These are phyloP conservation scores for Malbranchea zuffiana DNA, from an alignment of 2,329 filamentous ascomycete species.

Conservation along the genomic window DNA sequence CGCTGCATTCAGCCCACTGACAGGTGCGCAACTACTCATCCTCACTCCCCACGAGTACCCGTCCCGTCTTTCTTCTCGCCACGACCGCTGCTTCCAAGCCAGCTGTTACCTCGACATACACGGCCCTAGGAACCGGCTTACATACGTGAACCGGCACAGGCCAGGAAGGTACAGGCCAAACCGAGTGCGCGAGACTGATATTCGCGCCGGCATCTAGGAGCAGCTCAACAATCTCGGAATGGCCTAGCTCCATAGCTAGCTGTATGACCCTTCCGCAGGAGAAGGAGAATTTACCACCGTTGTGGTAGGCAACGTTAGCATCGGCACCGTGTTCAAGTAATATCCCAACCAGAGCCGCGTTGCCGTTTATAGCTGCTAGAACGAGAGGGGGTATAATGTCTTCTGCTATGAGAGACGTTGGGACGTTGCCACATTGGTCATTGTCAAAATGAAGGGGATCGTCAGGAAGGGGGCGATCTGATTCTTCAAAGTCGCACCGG, in stretches of 20 bases:
- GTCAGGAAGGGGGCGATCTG: conserved; percentile 13
- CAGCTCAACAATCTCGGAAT: conserved; percentile 7
- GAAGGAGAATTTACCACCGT: conserved; percentile 7
- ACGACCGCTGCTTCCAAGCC: conserved; percentile 4
- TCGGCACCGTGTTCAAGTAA: conserved; percentile 13
- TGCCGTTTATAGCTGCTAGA: conserved; percentile 11
- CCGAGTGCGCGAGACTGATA: conserved; percentile 3
- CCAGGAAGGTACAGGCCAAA: conserved; percentile 5
- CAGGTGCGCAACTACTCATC: too few relatives aligned
- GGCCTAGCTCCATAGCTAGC: conserved; percentile 12
- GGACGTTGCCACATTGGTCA: too few relatives aligned
- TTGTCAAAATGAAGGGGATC: too few relatives aligned
- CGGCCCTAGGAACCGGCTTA: conserved; percentile 1
- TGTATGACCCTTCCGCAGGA: conserved; percentile 14
- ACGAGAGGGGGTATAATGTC: conserved; percentile 11
- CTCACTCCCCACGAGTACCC: too few relatives aligned
- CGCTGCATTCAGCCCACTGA: too few relatives aligned
- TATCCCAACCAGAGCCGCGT: conserved; percentile 10
- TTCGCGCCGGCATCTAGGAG: conserved; percentile 5
- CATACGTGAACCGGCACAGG: conserved; percentile 6
- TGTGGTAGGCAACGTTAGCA: conserved; percentile 14
- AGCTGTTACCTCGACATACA: conserved; percentile 6
- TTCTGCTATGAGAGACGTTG: not conserved
- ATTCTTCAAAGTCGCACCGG: conserved; percentile 15
- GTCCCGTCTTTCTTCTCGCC: too few relatives aligned